Evolutionary conservation across 169 alveolate genomes (phyloP).

Genomic region (Cryptosporidium ryanae): DNA sequence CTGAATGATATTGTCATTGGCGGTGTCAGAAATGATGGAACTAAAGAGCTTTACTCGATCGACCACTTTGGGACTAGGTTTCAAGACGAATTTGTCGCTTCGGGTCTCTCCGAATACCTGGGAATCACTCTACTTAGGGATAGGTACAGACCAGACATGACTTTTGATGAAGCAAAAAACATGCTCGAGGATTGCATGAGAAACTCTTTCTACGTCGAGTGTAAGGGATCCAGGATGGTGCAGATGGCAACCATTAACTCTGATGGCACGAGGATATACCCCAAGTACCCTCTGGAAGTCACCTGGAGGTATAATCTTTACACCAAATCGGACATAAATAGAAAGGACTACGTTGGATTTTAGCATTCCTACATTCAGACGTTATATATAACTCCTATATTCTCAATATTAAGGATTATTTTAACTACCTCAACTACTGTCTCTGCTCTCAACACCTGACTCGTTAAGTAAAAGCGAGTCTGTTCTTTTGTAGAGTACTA

Average conservation of each 20-base stretch:
- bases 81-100: slow-evolving; percentile 77
- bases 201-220: slow-evolving; percentile 59
- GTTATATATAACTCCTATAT: no score
- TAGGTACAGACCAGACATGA: slow-evolving; percentile 77
- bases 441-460: no score
- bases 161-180: slow-evolving; percentile 78
- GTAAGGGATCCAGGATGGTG: slow-evolving; percentile 69
- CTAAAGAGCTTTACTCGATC: slow-evolving; percentile 77
- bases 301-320: slow-evolving; percentile 56
- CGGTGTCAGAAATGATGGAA: slow-evolving; percentile 78
- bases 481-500: no score
- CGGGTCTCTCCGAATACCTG: slow-evolving; percentile 78
- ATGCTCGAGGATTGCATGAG: slow-evolving; percentile 78
- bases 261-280: slow-evolving; percentile 57
- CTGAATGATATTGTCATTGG: slow-evolving; percentile 77
- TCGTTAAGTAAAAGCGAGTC: no score
- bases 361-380: not conserved
- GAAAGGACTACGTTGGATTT: slow-evolving; percentile 62
- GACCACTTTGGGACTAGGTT: slow-evolving; percentile 80
- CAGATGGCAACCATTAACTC: slow-evolving; percentile 49
- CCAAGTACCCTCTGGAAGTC: slow-evolving; percentile 53
- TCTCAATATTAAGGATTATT: not conserved
- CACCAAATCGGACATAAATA: slow-evolving; percentile 21
- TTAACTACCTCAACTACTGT: not conserved
- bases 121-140: slow-evolving; percentile 79